Evolutionary conservation across 495 filamentous ascomycete genomes (phyloP).

Genomic region (Massariosphaeria phaeospora): DNA sequence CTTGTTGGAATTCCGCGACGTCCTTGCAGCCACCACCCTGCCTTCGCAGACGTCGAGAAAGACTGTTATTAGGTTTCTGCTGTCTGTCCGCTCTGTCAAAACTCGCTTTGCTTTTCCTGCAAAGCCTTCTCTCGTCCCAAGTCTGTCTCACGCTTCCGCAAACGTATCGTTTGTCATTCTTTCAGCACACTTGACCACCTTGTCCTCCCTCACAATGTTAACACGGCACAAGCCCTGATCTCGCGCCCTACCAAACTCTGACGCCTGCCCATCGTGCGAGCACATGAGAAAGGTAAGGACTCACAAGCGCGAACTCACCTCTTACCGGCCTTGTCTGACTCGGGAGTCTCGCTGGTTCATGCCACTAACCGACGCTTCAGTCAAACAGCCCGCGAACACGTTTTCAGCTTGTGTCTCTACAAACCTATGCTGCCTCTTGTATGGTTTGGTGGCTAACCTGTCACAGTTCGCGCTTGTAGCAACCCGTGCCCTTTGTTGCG

Average conservation of each 20-base stretch:
- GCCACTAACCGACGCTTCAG: conserved; percentile 19
- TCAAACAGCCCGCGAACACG: conserved; percentile 31
- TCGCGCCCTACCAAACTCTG: conserved; percentile 7
- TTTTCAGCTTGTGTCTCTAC: conserved; percentile 33
- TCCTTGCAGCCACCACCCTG: conserved; percentile 21
- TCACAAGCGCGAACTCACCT: conserved; percentile 18
- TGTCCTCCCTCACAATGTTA: conserved; percentile 26
- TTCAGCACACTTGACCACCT: conserved; percentile 8
- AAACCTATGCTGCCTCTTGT: conserved; percentile 30
- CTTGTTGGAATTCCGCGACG: conserved; percentile 8
- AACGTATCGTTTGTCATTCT: conserved; percentile 17
- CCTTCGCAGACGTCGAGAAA: conserved; percentile 8
- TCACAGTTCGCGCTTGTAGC: conserved; percentile 24
- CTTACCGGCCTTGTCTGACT: conserved; percentile 29
- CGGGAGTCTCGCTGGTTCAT: conserved; percentile 25
- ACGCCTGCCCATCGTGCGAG: conserved; percentile 11
- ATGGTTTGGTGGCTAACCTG: conserved; percentile 32
- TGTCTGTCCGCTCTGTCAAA: conserved; percentile 11
- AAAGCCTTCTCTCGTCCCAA: background rate
- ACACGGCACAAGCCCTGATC: conserved; percentile 25
- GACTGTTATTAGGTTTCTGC: conserved; percentile 2
- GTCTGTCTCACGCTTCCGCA: conserved; percentile 12
- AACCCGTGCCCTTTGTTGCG: conserved; percentile 4
- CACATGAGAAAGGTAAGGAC: conserved; percentile 33
- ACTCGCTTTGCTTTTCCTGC: conserved; percentile 10